Evolutionary conservation across 192 early-diverging fungal species (phyloP), one percentile per base, ranked within the genome.

Genomic region (Coemansia sp.): DNA sequence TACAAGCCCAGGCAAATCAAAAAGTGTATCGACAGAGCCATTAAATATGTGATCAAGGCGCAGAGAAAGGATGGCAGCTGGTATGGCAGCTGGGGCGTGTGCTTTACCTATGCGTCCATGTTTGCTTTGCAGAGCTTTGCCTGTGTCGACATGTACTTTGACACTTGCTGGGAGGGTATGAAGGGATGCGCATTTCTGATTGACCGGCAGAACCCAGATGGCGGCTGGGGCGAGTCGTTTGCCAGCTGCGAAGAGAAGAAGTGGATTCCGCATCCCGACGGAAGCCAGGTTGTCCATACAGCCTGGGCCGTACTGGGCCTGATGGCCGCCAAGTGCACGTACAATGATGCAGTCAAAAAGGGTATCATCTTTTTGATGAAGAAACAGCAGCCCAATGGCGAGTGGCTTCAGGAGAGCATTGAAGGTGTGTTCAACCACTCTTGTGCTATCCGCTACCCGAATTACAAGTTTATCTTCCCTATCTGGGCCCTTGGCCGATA

Each of bases 351-450:
- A 2, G 80, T 97, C 53, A 68, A 78, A 26, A 72, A 79, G 17
- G 92, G 69, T 22, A 51, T 72, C 23, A 48, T 83, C 61, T 67
- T 95, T 35, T 77, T 98, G 49, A 90, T 93, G 88, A 67, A 67
- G 7, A 65, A 90, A 23, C 97, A 99, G 77, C 88, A 85, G 47
- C 67, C 81, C 9, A 93, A 89, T 53, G 97, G 97, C 32, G 87
- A 92, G 65, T 99, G 95, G 94, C 80, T 85, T 11, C 97, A 99
- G 66, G 97, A 99, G 61, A 86, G 80, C 20, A 94, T 97, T 52
- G 97, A 99, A 70, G 97, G 97, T 34, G 92, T 99, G 26, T 99
- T 99, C 67, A 99, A 96, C 80, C 86, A 92, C 61, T 87, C 84
- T 38, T 91, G 86, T 55, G 82, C 68, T 24, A 86, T 92, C 50